These are phyloP conservation scores for Phytophthora hybrid DNA, from an alignment of 352 stramenopile species.

Conservation along the genomic window DNA sequence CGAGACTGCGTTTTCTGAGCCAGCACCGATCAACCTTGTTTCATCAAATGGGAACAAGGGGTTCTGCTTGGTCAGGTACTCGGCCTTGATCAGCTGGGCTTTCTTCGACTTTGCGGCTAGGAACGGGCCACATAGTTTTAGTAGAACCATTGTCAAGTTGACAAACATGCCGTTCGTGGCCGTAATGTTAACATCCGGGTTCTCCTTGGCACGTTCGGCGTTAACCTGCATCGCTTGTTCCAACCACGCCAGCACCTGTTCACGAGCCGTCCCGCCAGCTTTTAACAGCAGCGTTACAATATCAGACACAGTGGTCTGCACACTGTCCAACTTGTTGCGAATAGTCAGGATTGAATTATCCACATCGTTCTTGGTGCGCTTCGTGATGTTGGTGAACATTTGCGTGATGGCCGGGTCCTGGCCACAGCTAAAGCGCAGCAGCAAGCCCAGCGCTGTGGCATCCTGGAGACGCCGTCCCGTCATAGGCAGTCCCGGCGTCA, in stretches of 20 bases:
- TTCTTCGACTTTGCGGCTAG: constrained; percentile 83
- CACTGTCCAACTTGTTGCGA: constrained; percentile 73
- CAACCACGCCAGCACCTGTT: constrained; percentile 79
- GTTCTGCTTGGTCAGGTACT: constrained; percentile 62
- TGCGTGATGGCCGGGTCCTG: constrained; percentile 79
- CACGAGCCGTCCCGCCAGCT: constrained; percentile 57
- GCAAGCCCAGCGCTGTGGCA: constrained; percentile 76
- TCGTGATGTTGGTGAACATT: constrained; percentile 88
- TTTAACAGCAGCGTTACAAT: constrained; percentile 80
- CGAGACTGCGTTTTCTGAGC: constrained; percentile 10
- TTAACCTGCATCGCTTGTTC: constrained; percentile 82
- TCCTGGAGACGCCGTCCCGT: constrained; percentile 81
- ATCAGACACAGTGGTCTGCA: constrained; percentile 67
- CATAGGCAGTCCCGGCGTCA: constrained; percentile 61
- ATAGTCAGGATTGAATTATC: constrained; percentile 74
- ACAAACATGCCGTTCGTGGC: constrained; percentile 81
- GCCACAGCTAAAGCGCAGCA: constrained; percentile 79
- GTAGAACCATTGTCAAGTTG: constrained; percentile 80
- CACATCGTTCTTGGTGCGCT: constrained; percentile 81
- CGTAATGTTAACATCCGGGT: constrained; percentile 71
- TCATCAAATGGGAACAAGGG: constrained; percentile 71
- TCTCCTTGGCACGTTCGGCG: constrained; percentile 79
- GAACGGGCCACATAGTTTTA: constrained; percentile 86
- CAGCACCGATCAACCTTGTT: constrained; percentile 57
- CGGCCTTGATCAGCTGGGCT: constrained; percentile 69